Percentiles rank a stretch among this genome's conserved stretches.
Evolutionary conservation across 495 filamentous ascomycete species (phyloP).

Genomic region (Xylaria castorea): DNA sequence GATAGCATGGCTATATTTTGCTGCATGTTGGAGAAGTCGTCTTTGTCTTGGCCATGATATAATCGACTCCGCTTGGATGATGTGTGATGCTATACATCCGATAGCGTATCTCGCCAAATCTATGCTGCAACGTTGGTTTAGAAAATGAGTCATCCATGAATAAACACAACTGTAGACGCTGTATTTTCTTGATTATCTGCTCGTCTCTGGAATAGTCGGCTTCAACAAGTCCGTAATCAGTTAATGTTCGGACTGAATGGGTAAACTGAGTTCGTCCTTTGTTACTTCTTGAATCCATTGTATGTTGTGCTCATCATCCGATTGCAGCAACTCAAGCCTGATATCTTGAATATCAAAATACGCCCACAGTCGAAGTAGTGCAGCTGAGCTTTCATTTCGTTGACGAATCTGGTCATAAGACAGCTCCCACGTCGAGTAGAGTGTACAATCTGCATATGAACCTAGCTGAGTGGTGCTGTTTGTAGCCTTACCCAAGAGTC

Average conservation of each 20-base stretch:
- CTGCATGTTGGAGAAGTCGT: conserved; percentile 6
- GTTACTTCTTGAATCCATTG: not conserved
- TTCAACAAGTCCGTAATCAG: not conserved
- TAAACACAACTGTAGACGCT: conserved; percentile 5
- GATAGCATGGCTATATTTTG: not conserved
- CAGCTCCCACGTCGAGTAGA: conserved; percentile 56
- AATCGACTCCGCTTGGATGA: too few relatives aligned
- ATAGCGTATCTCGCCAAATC: not conserved
- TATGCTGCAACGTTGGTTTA: not conserved
- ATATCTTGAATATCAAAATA: conserved; percentile 3
- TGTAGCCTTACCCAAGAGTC: not conserved
- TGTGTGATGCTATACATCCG: not conserved
- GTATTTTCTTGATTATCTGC: not conserved
- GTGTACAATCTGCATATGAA: conserved; percentile 31
- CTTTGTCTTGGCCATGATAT: not conserved
- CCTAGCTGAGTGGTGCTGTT: not conserved
- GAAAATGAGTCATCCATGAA: conserved; percentile 4
- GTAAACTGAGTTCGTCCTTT: not conserved
- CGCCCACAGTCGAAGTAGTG: conserved; percentile 1
- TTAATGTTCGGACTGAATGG: not conserved
- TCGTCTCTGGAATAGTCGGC: not conserved
- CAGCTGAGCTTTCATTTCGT: conserved; percentile 32
- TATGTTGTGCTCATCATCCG: not conserved
- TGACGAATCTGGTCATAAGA: conserved; percentile 50
- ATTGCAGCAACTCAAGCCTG: conserved; percentile 5